Base-by-base conservation (phyloP, 2,329 filamentous ascomycete genomes). In the Fusarium irregulare region DNA sequence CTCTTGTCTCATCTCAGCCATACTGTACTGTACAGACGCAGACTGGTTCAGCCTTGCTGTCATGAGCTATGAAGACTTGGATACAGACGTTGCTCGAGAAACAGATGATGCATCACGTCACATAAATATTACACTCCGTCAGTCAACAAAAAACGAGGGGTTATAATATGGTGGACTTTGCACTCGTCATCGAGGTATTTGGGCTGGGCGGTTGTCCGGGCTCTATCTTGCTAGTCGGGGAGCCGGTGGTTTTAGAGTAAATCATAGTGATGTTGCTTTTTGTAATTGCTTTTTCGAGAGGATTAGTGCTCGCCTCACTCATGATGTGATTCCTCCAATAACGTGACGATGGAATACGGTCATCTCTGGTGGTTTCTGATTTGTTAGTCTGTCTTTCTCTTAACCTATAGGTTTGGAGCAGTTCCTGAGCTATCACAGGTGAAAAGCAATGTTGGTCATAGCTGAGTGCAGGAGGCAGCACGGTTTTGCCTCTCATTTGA, bases 41-140 rank as follows among this genome's bases (percentile, higher is more conserved):
- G 23, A 37, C 12, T 40, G 42, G 40, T 47, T 48, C 49, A 71
- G 67, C 54, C 63, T 32, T 40, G 54, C 42, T 58, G 46, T 64
- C 56, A 50, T 30, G 41, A 44, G 40, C 56, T 41, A 21, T 32
- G 48, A 45, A 42, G 32, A 45, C 27, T 25, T 50, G 37, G 40
- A 32, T 45, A 32, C 55, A 48, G 25, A 27, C 57, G 68, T 70
- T 70, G 68, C 68, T 70, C 37, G 67, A 71, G 68, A 42, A 71
- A 70, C 67, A 51, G 27, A n/a, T 9, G 10, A 53, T 44, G 45
- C 55, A 64, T 60, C 68, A 70, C 68, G 54, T 68, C 67, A 68
- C 62, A 67, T 63, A 50, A 37, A 25, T 25, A 40, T 65, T 51
- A 20, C 30, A 32, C 32, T 34, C 54, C 23, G 27, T 28, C 47